Base-by-base conservation (phyloP, 192 early-diverging fungal genomes). In the Rhizophagus clarus region DNA sequence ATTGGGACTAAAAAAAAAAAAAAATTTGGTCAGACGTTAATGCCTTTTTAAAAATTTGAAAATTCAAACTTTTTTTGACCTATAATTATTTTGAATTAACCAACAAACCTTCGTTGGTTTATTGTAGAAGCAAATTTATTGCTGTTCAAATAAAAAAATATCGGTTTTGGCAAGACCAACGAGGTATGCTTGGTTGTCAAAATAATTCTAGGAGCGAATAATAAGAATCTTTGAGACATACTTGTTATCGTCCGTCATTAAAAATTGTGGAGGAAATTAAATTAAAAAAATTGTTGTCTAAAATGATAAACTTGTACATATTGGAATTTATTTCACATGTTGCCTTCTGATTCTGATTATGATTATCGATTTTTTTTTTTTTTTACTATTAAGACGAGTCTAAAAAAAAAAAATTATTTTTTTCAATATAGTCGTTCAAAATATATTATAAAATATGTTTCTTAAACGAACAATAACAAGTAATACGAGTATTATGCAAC, bases 31-130 rank as follows among this genome's bases (percentile, higher is more conserved):
- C 11, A 26, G 14, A 67, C 12, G 7, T 76, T 60, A n/a, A 24
- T 10, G 20, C 9, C 9, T 42, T 10, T 42, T 42, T 10, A 49
- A 26, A 69, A 69, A 22, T 1, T 22, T 31, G 15, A 31, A n/a
- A 5, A 8, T 4, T 17, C 17, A 24, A 49, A 3, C 22, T 26
- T 61, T 14, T 64, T 62, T 26, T 61, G 22, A 42, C 47, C 67
- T 79, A 69, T 79, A 64, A 22, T 45, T 45, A 12, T 45, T 45
- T 45, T 45, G 42, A 45, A 45, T n/a, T 42, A 70, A 70, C 77
- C 77, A 79, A 79, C 67, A 51, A 79, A 45, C 24, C 31, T 79
- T 79, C 32, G 77, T 60, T 79, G 77, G 47, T 20, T 79, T 62
- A 29, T 34, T 49, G 37, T 4, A 11, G 24, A 47, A 20, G 17